Percentiles rank a stretch among this genome's conserved stretches.
Evolutionary conservation across 139 green algal species (phyloP).

Genomic region (Prasinococcaceae sp.): DNA sequence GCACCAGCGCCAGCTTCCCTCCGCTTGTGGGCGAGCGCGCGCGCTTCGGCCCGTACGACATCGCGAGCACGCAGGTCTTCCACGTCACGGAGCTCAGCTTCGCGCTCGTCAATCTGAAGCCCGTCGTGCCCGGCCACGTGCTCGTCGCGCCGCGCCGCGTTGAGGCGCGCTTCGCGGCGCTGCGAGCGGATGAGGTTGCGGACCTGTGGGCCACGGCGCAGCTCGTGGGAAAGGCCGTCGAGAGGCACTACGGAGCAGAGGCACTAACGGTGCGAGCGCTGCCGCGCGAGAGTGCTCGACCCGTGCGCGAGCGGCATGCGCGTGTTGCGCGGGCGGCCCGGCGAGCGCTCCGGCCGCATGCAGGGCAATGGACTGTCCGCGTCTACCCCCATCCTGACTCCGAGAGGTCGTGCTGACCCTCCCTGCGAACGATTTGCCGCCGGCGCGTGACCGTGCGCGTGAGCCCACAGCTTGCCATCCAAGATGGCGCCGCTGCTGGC

Average conservation of each 20-base stretch:
- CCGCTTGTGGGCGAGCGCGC: no score
- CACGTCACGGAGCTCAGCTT: slow-evolving; percentile 40
- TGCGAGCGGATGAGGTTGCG: slow-evolving; percentile 57
- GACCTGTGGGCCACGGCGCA: slow-evolving; percentile 60
- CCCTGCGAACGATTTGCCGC: no score
- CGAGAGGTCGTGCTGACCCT: no score
- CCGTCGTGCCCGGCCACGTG: slow-evolving; percentile 85
- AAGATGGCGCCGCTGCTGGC: slow-evolving; percentile 43
- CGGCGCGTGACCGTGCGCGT: no score
- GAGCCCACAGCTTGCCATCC: background rate
- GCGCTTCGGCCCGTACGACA: background rate
- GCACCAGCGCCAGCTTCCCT: no score
- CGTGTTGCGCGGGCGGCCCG: no score
- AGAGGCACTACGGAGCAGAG: slow-evolving; percentile 11
- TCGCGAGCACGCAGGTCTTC: slow-evolving; percentile 51
- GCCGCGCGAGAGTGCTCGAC: no score
- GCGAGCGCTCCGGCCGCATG: no score
- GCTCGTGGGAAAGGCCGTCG: slow-evolving; percentile 3
- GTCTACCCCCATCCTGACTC: no score
- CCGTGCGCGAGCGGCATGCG: no score
- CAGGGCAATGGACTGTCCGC: no score
- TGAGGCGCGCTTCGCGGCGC: slow-evolving; percentile 53
- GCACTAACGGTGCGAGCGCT: slow-evolving; percentile 24
- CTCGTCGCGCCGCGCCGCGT: slow-evolving; percentile 65
- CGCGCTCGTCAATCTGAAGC: slow-evolving; percentile 93